phyloP scores from a whole-genome alignment of 139 green algal species.

The Chlamydomonas applanata region DNA sequence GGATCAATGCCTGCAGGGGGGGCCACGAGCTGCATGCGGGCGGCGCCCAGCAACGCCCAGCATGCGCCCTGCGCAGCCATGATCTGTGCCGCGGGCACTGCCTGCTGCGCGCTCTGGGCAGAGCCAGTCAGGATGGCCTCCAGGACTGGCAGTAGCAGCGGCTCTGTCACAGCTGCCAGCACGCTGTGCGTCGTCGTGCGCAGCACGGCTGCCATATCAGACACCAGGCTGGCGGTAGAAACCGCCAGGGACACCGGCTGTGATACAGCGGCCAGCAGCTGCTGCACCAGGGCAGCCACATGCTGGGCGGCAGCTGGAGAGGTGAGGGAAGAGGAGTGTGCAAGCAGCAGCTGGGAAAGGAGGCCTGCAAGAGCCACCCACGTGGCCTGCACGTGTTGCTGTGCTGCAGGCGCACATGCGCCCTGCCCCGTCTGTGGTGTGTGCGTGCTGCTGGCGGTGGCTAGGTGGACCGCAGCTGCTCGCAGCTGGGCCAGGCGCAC shows the following conservation, averaged over 20 bases:
- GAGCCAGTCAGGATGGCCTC: constrained; percentile 1
- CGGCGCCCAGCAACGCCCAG: constrained; percentile 78
- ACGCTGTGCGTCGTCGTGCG: no score
- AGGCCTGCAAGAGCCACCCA: constrained; percentile 42
- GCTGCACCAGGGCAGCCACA: not conserved
- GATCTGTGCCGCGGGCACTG: not conserved
- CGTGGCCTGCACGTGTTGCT: not conserved
- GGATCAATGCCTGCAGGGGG: constrained; percentile 76
- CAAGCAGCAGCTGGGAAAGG: constrained; percentile 50
- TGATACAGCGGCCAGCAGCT: not conserved
- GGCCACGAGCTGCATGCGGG: constrained; percentile 74
- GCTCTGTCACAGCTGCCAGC: constrained; percentile 7
- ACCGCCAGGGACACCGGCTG: constrained; percentile 1
- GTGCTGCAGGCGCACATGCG: constrained; percentile 9
- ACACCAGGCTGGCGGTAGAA: not conserved
- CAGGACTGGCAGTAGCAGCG: constrained; percentile 23
- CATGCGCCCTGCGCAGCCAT: constrained; percentile 37
- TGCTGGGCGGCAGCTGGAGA: constrained; percentile 3
- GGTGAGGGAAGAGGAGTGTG: constrained; percentile 36
- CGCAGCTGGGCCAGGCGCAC: constrained; percentile 72
- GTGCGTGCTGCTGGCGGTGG: not conserved
- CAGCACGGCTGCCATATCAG: not conserved
- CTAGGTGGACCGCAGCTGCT: constrained; percentile 35
- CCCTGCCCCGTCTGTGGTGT: no score
- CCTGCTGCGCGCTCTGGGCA: not conserved